Evolutionary conservation across 2,329 filamentous ascomycete genomes (phyloP), one percentile per base, ranked within the genome.

Genomic region (Mariannaea elegans): DNA sequence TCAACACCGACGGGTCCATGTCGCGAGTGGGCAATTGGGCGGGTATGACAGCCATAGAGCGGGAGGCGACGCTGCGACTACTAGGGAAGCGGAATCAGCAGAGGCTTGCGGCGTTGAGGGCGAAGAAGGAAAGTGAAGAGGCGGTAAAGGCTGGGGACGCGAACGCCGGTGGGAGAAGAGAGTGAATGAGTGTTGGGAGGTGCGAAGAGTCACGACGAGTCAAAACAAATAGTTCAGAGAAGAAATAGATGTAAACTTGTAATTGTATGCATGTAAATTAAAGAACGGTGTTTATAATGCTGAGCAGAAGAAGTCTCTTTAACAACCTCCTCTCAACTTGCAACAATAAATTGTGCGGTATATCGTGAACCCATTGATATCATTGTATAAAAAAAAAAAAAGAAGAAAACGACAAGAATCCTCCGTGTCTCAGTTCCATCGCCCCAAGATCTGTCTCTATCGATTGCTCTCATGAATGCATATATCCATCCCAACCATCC

Each of bases 1-100:
- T 93, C 54, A 90, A 92, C 73, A 79, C 81, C 61, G 89, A 94
- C 74, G 91, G 91, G 18, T 88, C 88, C 8, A 75, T 93, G 66
- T 87, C 87, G 56, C 83, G 90, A 31, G 90, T 94, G 67, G 77
- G 82, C 32, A 93, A 94, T 74, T 94, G 90, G 90, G 80, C 78
- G 8, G 79, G 87, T 64, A 92, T 93, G 90, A 84, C 84, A 2
- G 85, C 87, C 23, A 81, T 87, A 7, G 90, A 93, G 80, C 82
- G 80, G 72, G 76, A 84, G 72, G 90, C 87, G 69, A 91, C 90
- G 34, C 65, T 93, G 72, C 81, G 87, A 44, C 77, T 92, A 46
- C 71, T 94, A 66, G 85, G 86, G 9, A 89, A 86, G 81, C 80
- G 91, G 71, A 93, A 94, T 72, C 82, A 88, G 77, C 65, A 82